Conservation (phyloP, 192 early-diverging fungal genomes). For the Coemansia sp. region DNA sequence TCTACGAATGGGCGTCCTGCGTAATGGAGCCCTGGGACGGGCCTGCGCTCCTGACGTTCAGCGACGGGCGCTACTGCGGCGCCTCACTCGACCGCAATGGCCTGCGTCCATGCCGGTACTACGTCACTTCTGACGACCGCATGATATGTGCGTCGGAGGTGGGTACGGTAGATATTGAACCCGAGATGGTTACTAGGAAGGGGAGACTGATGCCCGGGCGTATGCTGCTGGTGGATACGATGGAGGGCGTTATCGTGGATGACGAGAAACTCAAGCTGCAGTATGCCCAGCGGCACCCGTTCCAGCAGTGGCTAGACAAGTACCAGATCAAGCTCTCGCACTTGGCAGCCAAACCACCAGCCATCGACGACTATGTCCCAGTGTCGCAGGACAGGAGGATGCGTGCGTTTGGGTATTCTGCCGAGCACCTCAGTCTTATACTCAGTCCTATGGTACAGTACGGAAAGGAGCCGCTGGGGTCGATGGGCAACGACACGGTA, state of each 20-base stretch:
- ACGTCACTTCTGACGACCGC: slow-evolving; percentile 85
- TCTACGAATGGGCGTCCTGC: slow-evolving; percentile 97
- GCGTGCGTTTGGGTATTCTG: slow-evolving; percentile 85
- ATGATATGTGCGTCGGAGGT: slow-evolving; percentile 99
- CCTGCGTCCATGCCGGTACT: slow-evolving; percentile 97
- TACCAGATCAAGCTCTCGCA: slow-evolving; percentile 78
- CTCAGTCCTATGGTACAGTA: slow-evolving; percentile 87
- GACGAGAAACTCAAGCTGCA: slow-evolving; percentile 86
- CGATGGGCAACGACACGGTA: slow-evolving; percentile 97
- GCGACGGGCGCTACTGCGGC: slow-evolving; percentile 95
- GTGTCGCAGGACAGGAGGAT: slow-evolving; percentile 80
- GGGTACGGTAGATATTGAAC: slow-evolving; percentile 84
- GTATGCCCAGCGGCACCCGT: slow-evolving; percentile 72
- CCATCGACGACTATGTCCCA: slow-evolving; percentile 57
- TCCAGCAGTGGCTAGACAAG: slow-evolving; percentile 82
- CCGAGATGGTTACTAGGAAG: slow-evolving; percentile 80
- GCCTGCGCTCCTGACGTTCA: slow-evolving; percentile 96
- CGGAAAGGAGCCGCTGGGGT: slow-evolving; percentile 97
- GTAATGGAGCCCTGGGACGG: slow-evolving; percentile 99
- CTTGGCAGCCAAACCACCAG: slow-evolving; percentile 25
- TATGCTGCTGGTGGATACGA: slow-evolving; percentile 97
- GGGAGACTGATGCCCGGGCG: slow-evolving; percentile 95
- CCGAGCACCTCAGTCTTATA: slow-evolving; percentile 91
- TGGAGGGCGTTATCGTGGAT: slow-evolving; percentile 86
- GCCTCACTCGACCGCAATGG: slow-evolving; percentile 99